A percentile compares a stretch with the other conserved stretches of the same genome.
phyloP scores from a whole-genome alignment of 768 basidiomycete genomes.

The Chlorophyllum brunneum region DNA sequence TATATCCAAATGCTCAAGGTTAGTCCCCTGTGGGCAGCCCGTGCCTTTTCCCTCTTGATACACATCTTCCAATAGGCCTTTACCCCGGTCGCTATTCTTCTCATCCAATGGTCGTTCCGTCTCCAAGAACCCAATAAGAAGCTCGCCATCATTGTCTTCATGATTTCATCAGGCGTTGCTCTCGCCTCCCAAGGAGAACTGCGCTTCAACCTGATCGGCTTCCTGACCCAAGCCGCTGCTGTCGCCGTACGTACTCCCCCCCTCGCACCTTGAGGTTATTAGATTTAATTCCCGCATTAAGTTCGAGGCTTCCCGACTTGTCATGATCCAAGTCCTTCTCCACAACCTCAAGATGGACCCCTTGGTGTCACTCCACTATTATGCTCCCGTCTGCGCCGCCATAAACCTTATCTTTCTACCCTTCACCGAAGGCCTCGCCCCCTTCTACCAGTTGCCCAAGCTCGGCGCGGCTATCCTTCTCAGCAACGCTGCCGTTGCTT shows the following conservation, averaged over 20 bases:
- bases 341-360: conserved; percentile 99
- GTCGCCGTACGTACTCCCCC: conserved; percentile 58
- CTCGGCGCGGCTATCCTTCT: conserved; percentile 71
- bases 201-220: conserved; percentile 81
- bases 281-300: conserved; percentile 23
- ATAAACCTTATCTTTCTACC: conserved; percentile 86
- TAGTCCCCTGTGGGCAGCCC: conserved; percentile 10
- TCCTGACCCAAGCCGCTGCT: conserved; percentile 82
- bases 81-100: conserved; percentile 82
- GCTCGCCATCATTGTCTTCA: conserved; percentile 77
- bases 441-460: conserved; percentile 68
- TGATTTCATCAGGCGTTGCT: conserved; percentile 90
- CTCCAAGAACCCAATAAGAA: conserved; percentile 84
- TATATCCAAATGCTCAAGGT: conserved; percentile 99
- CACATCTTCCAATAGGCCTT: conserved; percentile 59
- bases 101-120: conserved; percentile 90
- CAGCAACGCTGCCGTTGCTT: conserved; percentile 83
- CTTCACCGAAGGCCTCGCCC: conserved; percentile 88
- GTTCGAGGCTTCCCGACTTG: conserved; percentile 93
- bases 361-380: conserved; percentile 92
- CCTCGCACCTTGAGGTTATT: not conserved
- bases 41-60: not conserved
- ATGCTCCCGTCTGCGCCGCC: conserved; percentile 89
- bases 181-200: conserved; percentile 89
- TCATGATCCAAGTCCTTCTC: conserved; percentile 93